Evolutionary conservation across 495 filamentous ascomycete genomes (phyloP).

Genomic region (Xylaria curta): DNA sequence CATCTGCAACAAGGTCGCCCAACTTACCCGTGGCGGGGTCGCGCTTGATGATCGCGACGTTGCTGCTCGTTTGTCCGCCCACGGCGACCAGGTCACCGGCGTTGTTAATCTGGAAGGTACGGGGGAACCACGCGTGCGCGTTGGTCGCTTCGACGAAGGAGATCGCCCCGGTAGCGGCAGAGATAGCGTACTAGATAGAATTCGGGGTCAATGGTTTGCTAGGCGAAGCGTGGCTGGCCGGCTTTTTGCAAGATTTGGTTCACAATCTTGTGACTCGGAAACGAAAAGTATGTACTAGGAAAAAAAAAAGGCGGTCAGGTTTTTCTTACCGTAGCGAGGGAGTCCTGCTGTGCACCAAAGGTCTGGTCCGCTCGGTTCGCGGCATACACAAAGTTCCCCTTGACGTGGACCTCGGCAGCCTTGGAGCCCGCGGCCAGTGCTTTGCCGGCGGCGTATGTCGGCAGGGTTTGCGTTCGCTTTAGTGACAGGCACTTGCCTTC

Average conservation of each 20-base stretch:
- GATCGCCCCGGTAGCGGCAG: slow-evolving; percentile 42
- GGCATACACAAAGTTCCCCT: slow-evolving; percentile 51
- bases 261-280: too few relatives aligned
- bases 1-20: slow-evolving; percentile 54
- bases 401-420: slow-evolving; percentile 50
- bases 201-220: not conserved
- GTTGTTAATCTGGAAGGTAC: slow-evolving; percentile 69
- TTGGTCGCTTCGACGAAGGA: slow-evolving; percentile 48
- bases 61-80: slow-evolving; percentile 66
- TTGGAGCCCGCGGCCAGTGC: slow-evolving; percentile 46
- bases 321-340: slow-evolving; percentile 38
- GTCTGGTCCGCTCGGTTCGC: slow-evolving; percentile 53
- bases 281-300: too few relatives aligned
- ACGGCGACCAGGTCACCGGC: slow-evolving; percentile 67
- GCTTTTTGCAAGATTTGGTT: too few relatives aligned
- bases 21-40: slow-evolving; percentile 62
- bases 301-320: not conserved
- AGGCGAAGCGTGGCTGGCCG: not conserved
- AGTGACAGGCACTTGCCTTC: slow-evolving; percentile 44
- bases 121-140: slow-evolving; percentile 53
- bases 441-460: slow-evolving; percentile 45
- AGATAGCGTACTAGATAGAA: slow-evolving; percentile 39
- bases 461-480: slow-evolving; percentile 44
- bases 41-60: slow-evolving; percentile 65
- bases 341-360: slow-evolving; percentile 49